A percentile compares a stretch with the other conserved stretches of the same genome.
Conservation (phyloP, 371 early-diverging fungal species). For the Gilbertella persicaria region DNA sequence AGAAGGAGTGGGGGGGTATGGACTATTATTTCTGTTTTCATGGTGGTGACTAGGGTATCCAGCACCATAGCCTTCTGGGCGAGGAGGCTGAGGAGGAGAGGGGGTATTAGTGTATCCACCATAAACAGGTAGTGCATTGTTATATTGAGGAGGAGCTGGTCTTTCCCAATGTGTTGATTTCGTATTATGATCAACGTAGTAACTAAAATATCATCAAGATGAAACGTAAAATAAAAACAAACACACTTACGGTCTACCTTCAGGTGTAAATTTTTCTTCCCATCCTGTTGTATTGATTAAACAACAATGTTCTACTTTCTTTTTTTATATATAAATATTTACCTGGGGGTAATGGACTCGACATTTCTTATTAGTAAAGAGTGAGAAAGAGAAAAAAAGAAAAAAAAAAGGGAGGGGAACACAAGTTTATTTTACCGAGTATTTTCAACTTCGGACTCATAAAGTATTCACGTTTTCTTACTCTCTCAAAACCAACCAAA, state of each 20-base stretch:
- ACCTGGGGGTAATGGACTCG: slow-evolving; percentile 43
- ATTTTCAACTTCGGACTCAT: too few relatives aligned
- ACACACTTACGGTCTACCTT: slow-evolving; percentile 43
- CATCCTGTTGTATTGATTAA: slow-evolving; percentile 29
- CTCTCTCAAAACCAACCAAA: too few relatives aligned
- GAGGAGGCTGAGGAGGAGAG: slow-evolving; percentile 3
- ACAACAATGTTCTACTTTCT: not conserved
- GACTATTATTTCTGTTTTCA: too few relatives aligned
- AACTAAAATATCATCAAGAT: slow-evolving; percentile 23
- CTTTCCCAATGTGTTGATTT: slow-evolving; percentile 66
- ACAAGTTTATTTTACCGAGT: slow-evolving; percentile 1
- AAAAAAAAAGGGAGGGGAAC: not conserved
- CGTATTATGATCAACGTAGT: slow-evolving; percentile 59
- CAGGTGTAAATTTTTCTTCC: slow-evolving; percentile 45
- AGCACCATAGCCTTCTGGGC: slow-evolving; percentile 4
- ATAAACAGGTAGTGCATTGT: slow-evolving; percentile 26
- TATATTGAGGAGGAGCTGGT: too few relatives aligned
- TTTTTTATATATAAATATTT: too few relatives aligned
- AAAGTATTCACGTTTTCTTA: too few relatives aligned
- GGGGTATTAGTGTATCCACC: slow-evolving; percentile 19
- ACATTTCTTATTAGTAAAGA: slow-evolving; percentile 21
- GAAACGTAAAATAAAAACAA: not conserved
- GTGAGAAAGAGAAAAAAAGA: not conserved
- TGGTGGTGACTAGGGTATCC: too few relatives aligned
- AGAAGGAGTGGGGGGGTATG: too few relatives aligned